These are phyloP conservation scores for Apiospora phragmitis DNA, from an alignment of 2,329 filamentous ascomycete species.

Conservation along the genomic window DNA sequence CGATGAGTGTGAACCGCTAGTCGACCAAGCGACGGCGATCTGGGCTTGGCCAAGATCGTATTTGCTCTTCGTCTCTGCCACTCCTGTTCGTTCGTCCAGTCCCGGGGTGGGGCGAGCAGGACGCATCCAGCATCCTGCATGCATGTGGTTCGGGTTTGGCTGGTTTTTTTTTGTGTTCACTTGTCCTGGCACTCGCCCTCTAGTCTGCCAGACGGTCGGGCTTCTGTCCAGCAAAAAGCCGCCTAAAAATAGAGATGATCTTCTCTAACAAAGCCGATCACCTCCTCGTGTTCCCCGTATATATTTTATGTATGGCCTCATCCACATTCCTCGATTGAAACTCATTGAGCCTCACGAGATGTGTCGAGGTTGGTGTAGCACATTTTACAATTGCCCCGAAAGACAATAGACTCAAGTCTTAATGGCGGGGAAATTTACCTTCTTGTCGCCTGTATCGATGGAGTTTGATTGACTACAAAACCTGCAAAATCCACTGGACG, in stretches of 20 bases:
- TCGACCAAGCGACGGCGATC: constrained; percentile 7
- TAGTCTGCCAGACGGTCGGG: neutral
- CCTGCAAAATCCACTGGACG: neutral
- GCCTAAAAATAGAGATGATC: constrained; percentile 8
- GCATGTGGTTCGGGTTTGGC: neutral
- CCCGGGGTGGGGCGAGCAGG: neutral
- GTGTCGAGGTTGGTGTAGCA: neutral
- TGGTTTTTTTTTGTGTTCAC: neutral
- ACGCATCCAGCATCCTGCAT: constrained; percentile 1
- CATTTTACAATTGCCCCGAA: neutral
- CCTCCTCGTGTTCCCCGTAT: neutral
- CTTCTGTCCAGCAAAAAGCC: neutral
- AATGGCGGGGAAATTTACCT: neutral
- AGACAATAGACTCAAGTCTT: neutral
- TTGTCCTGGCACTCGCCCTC: neutral
- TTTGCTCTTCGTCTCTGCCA: neutral
- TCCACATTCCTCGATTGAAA: neutral
- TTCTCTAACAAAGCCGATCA: neutral
- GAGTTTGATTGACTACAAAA: neutral
- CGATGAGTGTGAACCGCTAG: neutral
- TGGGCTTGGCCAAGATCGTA: constrained; percentile 9
- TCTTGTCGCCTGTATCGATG: neutral
- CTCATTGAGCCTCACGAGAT: neutral
- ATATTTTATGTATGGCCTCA: neutral
- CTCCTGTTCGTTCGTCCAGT: neutral